Evolutionary conservation across 2,329 filamentous ascomycete genomes (phyloP).

Genomic region (Pyrenochaeta sp.): DNA sequence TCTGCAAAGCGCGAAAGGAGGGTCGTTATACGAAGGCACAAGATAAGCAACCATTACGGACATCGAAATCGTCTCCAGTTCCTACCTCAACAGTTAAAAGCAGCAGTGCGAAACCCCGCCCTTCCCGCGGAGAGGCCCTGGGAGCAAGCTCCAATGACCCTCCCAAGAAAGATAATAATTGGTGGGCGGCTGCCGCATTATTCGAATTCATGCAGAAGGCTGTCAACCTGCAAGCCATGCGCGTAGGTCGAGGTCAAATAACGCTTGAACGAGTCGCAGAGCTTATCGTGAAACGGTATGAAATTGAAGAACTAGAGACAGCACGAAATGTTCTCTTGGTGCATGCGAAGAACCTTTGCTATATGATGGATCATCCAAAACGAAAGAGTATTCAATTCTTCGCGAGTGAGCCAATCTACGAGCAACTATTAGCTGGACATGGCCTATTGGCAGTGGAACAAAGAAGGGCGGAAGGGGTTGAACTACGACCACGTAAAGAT

Average conservation of each 20-base stretch:
- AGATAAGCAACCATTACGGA: conserved; percentile 13
- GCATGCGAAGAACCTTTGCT: conserved; percentile 47
- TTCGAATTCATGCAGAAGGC: conserved; percentile 52
- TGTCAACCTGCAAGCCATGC: conserved; percentile 41
- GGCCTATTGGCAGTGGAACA: conserved; percentile 39
- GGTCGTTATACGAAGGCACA: conserved; percentile 32
- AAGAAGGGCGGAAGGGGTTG: conserved; percentile 38
- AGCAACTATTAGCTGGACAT: conserved; percentile 35
- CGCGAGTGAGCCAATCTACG: conserved; percentile 41
- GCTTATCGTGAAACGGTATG: conserved; percentile 45
- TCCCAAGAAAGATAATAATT: conserved; percentile 49
- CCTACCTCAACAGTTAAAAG: conserved; percentile 6
- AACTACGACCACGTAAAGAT: conserved; percentile 39
- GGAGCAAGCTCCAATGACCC: conserved; percentile 14
- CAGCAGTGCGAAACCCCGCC: conserved; percentile 7
- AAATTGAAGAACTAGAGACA: conserved; percentile 42
- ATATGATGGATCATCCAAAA: conserved; percentile 48
- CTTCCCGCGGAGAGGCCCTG: conserved; percentile 10
- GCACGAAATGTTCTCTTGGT: conserved; percentile 45
- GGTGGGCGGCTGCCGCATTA: conserved; percentile 47
- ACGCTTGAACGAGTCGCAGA: conserved; percentile 43
- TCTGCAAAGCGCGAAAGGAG: conserved; percentile 38
- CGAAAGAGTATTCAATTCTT: conserved; percentile 39
- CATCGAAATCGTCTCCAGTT: conserved; percentile 15
- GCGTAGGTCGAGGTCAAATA: conserved; percentile 38